Percentiles rank a stretch among this genome's conserved stretches.
phyloP scores from a whole-genome alignment of 2,329 filamentous ascomycete genomes.

The Monascus ruber region DNA sequence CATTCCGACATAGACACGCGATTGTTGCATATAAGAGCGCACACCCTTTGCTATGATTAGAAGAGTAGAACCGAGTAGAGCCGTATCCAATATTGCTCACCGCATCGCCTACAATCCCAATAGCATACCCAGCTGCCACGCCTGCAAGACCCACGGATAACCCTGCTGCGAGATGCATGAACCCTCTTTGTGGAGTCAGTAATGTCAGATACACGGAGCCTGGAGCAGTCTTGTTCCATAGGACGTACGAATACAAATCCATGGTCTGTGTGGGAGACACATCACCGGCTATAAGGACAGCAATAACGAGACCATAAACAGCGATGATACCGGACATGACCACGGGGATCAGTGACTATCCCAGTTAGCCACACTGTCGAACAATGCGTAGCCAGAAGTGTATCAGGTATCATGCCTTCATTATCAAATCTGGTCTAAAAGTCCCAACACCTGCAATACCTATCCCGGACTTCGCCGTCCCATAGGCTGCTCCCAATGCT shows the following conservation, averaged over 20 bases:
- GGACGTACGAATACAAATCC: constrained; percentile 67
- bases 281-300: constrained; percentile 88
- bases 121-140: constrained; percentile 88
- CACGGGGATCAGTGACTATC: constrained; percentile 39
- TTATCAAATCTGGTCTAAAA: constrained; percentile 55
- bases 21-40: constrained; percentile 91
- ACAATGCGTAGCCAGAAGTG: background rate
- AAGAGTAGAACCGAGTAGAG: constrained; percentile 4
- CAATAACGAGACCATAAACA: constrained; percentile 93
- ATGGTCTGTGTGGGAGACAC: constrained; percentile 60
- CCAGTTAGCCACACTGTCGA: constrained; percentile 8
- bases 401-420: constrained; percentile 44
- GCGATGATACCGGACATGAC: constrained; percentile 99
- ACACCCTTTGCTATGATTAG: constrained; percentile 48
- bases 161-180: constrained; percentile 86
- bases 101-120: constrained; percentile 88
- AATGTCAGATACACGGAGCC: too few species aligned
- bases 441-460: constrained; percentile 57
- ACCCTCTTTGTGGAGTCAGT: constrained; percentile 47
- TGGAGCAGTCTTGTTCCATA: background rate
- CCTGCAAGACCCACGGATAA: constrained; percentile 86
- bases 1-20: constrained; percentile 95
- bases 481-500: constrained; percentile 56
- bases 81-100: constrained; percentile 32
- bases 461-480: constrained; percentile 57